These are phyloP conservation scores for Phytophthora fragariae DNA, from an alignment of 352 stramenopile species.

Conservation along the genomic window DNA sequence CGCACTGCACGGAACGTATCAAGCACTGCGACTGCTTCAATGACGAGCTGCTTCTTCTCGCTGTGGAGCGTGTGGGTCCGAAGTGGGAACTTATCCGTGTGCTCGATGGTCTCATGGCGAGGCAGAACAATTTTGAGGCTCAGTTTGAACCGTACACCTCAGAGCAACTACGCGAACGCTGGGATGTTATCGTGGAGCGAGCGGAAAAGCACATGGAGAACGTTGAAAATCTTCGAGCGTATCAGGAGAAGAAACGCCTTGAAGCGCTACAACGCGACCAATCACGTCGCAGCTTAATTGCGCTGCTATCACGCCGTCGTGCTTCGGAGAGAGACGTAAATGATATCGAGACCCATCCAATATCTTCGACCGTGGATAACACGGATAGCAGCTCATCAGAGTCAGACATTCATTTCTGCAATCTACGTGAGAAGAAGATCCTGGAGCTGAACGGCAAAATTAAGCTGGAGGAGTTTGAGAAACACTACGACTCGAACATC, in stretches of 20 bases:
- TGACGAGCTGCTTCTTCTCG: slow-evolving; percentile 69
- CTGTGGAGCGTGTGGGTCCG: slow-evolving; percentile 57
- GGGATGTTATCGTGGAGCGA: slow-evolving; percentile 62
- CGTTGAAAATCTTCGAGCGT: slow-evolving; percentile 64
- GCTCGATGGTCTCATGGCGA: slow-evolving; percentile 57
- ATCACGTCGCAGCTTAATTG: slow-evolving; percentile 43
- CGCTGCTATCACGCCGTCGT: background rate
- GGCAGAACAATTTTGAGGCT: slow-evolving; percentile 48
- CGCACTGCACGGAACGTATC: slow-evolving; percentile 73
- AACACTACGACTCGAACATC: slow-evolving; percentile 74
- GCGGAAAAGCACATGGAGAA: slow-evolving; percentile 67
- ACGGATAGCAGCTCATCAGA: slow-evolving; percentile 2
- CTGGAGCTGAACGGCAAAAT: slow-evolving; percentile 64
- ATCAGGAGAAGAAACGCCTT: slow-evolving; percentile 57
- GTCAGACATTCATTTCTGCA: slow-evolving; percentile 44
- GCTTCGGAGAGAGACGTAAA: background rate
- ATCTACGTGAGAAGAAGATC: slow-evolving; percentile 66
- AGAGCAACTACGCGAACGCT: slow-evolving; percentile 68
- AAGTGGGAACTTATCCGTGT: slow-evolving; percentile 77
- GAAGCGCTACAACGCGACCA: slow-evolving; percentile 41
- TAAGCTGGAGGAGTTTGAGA: slow-evolving; percentile 59
- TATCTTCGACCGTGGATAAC: background rate
- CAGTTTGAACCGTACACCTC: slow-evolving; percentile 70
- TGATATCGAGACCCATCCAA: background rate
- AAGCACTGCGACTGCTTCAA: slow-evolving; percentile 79